Evolutionary conservation across 345 rosid species (phyloP).

Genomic region (Populus euphratica): DNA sequence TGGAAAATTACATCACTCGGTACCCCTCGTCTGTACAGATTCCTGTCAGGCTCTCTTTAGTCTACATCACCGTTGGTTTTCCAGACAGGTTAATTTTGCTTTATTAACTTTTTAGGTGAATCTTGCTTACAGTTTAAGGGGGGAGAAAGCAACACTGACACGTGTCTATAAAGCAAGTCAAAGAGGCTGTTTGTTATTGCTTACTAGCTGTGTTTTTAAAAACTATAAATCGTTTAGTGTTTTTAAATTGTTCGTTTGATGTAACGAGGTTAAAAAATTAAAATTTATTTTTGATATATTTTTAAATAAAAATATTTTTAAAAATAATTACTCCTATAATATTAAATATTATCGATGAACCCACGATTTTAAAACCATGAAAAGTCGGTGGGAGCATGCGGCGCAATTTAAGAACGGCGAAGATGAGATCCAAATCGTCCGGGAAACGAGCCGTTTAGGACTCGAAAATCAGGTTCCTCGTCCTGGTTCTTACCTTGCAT

Average conservation of each 20-base stretch:
- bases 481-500: neutral
- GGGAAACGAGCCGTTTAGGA: constrained; percentile 25
- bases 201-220: too few species aligned
- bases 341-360: neutral
- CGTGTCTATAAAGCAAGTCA: constrained; percentile 14
- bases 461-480: constrained; percentile 4
- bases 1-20: neutral
- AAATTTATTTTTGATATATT: too few species aligned
- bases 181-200: neutral
- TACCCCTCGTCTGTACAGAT: neutral
- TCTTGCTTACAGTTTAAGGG: neutral
- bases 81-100: too few species aligned
- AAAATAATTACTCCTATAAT: too few species aligned
- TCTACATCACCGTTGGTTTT: neutral
- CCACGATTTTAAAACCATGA: constrained; percentile 16
- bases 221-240: too few species aligned
- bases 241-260: too few species aligned
- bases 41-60: neutral
- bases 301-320: too few species aligned
- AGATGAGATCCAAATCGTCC: constrained; percentile 20
- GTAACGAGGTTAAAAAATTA: too few species aligned
- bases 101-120: neutral
- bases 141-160: neutral
- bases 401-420: constrained; percentile 7
- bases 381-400: constrained; percentile 18